A percentile compares a stretch with the other conserved stretches of the same genome.
Evolutionary conservation across 2,329 filamentous ascomycete genomes (phyloP).

Genomic region (Aspergillus sp.): DNA sequence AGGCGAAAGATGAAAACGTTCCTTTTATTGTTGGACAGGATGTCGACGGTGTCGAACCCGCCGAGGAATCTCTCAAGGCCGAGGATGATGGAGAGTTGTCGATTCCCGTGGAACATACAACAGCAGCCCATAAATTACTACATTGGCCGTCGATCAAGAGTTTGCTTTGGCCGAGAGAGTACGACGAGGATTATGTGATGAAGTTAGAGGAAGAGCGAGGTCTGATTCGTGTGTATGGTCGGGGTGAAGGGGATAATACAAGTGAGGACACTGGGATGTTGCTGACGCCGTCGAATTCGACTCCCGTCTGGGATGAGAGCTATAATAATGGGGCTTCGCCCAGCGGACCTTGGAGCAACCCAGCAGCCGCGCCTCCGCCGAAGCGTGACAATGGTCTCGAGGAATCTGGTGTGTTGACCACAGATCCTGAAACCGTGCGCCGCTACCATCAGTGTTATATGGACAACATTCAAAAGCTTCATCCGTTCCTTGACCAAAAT

Average conservation of each 20-base stretch:
- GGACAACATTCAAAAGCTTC: slow-evolving; percentile 57
- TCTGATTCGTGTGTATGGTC: slow-evolving; percentile 68
- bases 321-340: slow-evolving; percentile 34
- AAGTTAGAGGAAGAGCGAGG: slow-evolving; percentile 70
- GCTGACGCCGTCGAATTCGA: slow-evolving; percentile 20
- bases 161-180: slow-evolving; percentile 54
- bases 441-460: slow-evolving; percentile 53
- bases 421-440: slow-evolving; percentile 48
- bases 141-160: slow-evolving; percentile 64
- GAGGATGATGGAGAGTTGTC: slow-evolving; percentile 55
- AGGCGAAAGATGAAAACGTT: slow-evolving; percentile 9
- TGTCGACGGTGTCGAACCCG: neutral
- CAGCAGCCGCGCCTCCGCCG: slow-evolving; percentile 21
- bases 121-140: slow-evolving; percentile 77
- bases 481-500: slow-evolving; percentile 57
- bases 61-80: slow-evolving; percentile 9
- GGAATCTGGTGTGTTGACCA: slow-evolving; percentile 46
- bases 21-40: slow-evolving; percentile 4
- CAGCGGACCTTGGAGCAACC: slow-evolving; percentile 48
- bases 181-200: slow-evolving; percentile 69
- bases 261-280: slow-evolving; percentile 44
- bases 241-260: slow-evolving; percentile 67
- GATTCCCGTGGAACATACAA: slow-evolving; percentile 82
- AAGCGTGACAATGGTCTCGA: slow-evolving; percentile 47
- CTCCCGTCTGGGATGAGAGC: slow-evolving; percentile 20